Evolutionary conservation across 2,329 filamentous ascomycete genomes (phyloP), one percentile per base, ranked within the genome.

Genomic region (Neurospora sp.): DNA sequence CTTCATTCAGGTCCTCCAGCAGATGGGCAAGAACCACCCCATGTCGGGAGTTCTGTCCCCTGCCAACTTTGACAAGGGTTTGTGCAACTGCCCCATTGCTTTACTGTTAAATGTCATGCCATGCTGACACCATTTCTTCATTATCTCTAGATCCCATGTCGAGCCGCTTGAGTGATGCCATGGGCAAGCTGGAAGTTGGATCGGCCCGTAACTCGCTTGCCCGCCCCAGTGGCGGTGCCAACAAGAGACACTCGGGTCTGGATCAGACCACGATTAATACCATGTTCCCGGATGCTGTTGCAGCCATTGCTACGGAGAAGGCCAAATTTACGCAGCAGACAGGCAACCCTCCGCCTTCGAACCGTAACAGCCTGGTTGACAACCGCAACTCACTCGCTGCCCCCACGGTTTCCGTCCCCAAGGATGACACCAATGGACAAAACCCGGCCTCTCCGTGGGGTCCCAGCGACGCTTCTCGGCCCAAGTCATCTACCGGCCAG

Each of bases 241-340:
- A 90, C 68, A 98, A 97, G 84, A 90, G 96, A 75, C 96, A 97
- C 79, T 98, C 96, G 66, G 93, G 91, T n/a, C 89, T 99, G 70
- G 95, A 98, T 78, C 87, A 93, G 5, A 93, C 91, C 39, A 96
- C 93, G 33, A 97, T 99, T 81, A 97, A 97, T 81, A 93, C 93
- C 76, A 98, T 99, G 96, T 99, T 99, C 80, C 96, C 96, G 7
- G 96, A 99, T 83, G 96, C 96, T 66, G 96, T 96, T 15, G 95
- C 95, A 58, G 96, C 96, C n/a, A 98, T 99, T 79, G 95, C 95
- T 36, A 97, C 96, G 72, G 95, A 99, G 81, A 97, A 97, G 84
- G 95, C 94, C 71, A 96, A 97, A 79, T 98, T 96, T 78, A 96
- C 94, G 19, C 94, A 97, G 80, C 92, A 97, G 79, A 97, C 94